A percentile compares a stretch with the other conserved stretches of the same genome.
Conservation (phyloP, 768 basidiomycete genomes). For the Rubroboletus pulcherrimus region DNA sequence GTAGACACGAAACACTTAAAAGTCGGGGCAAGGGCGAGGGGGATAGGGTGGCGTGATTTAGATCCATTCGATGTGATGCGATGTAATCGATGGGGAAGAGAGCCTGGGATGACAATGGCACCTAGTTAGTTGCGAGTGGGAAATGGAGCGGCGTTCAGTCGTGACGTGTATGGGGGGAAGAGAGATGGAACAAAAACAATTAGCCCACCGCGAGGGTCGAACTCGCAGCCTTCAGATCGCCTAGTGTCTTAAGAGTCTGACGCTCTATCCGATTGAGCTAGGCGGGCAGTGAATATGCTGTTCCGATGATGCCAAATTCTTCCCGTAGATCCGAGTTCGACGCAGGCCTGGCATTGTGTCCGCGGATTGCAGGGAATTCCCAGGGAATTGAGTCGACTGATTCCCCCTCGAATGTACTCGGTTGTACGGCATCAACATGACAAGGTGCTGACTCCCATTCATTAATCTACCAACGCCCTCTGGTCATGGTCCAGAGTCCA, state of each 20-base stretch:
- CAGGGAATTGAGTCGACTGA: neutral
- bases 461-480: too few species aligned
- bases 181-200: neutral
- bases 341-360: neutral
- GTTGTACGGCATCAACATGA: neutral
- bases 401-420: neutral
- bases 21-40: too few species aligned
- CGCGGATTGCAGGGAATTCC: neutral
- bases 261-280: slow-evolving; percentile 69
- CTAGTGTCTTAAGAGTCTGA: slow-evolving; percentile 52
- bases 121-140: too few species aligned
- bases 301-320: too few species aligned
- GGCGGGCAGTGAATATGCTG: slow-evolving; percentile 40
- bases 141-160: too few species aligned
- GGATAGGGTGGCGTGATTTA: too few species aligned
- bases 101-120: too few species aligned
- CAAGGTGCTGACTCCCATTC: neutral
- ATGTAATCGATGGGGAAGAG: too few species aligned
- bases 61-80: too few species aligned
- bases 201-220: slow-evolving; percentile 64
- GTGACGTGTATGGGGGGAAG: too few species aligned
- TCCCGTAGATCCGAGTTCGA: neutral
- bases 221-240: slow-evolving; percentile 61
- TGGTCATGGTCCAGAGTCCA: too few species aligned
- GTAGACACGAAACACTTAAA: too few species aligned